phyloP scores from a whole-genome alignment of 2,329 filamentous ascomycete species.

The Diaporthe amygdali region DNA sequence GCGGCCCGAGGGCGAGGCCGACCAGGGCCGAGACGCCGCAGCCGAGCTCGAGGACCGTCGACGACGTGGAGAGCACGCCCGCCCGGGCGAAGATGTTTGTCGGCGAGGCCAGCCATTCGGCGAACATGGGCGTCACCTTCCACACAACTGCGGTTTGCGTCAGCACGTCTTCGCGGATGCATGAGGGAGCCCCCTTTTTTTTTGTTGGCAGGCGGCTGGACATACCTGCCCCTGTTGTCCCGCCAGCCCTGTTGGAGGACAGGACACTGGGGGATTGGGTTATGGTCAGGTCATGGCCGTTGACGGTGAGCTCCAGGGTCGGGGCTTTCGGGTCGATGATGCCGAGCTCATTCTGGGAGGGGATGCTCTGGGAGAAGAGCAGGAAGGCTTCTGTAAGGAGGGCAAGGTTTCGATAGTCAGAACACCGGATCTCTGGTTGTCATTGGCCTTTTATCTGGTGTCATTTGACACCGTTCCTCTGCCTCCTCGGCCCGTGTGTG shows the following conservation, averaged over 20 bases:
- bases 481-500: not conserved
- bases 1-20: conserved; percentile 69
- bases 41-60: conserved; percentile 80
- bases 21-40: conserved; percentile 86
- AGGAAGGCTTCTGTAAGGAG: conserved; percentile 78
- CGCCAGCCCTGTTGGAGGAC: conserved; percentile 72
- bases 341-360: conserved; percentile 77
- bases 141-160: conserved; percentile 69
- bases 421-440: not conserved
- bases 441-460: not conserved
- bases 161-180: not conserved
- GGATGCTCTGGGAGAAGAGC: conserved; percentile 78
- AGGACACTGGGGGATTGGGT: conserved; percentile 85
- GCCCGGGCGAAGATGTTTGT: conserved; percentile 65
- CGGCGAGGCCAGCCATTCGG: conserved; percentile 74
- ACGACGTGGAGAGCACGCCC: conserved; percentile 54
- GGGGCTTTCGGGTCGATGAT: conserved; percentile 78
- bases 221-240: conserved; percentile 59
- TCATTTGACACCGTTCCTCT: no score
- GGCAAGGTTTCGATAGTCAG: conserved; percentile 1
- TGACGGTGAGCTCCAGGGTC: conserved; percentile 70
- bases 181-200: not conserved
- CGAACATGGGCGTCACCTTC: conserved; percentile 86
- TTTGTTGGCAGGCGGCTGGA: not conserved
- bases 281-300: conserved; percentile 73